Base-by-base conservation (phyloP, 139 green algal species). In the Spirogloea muscicola region DNA sequence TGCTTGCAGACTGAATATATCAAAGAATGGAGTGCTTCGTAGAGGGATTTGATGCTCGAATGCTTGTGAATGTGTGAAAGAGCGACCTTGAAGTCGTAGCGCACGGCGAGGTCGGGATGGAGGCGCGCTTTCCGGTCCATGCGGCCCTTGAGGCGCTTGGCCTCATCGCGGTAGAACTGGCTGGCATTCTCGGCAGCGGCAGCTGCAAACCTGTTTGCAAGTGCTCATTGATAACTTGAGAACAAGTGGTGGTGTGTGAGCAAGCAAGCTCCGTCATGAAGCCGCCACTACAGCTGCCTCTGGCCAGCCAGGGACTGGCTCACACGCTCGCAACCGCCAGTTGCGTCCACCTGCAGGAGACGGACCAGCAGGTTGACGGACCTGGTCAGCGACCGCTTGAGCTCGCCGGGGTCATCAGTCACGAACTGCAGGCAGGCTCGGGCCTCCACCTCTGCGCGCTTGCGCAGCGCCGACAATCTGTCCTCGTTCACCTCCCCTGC, bases 51-150 rank as follows among this genome's bases (percentile, higher is more conserved):
- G n/a, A n/a, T n/a, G n/a, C n/a, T n/a, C n/a, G n/a, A n/a, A n/a
- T n/a, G n/a, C n/a, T n/a, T n/a, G n/a, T n/a, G n/a, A n/a, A n/a
- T n/a, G n/a, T n/a, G n/a, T n/a, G n/a, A n/a, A n/a, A n/a, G n/a
- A n/a, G n/a, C n/a, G n/a, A 80, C 85, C 86, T 90, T 90, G 79
- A 90, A 90, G 42, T 77, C 80, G 27, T 82, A 69, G 25, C 85
- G 66, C 18, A 80, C 62, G 60, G 68, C 82, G 67, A 84, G 59
- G 13, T 89, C 85, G 2, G 77, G 62, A 0, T 81, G 66, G 16
- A 42, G 40, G 16, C 65, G 49, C 4, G 81, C 74, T 25, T 41
- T 59, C 59, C 81, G 61, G 13, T 84, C 65, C 31, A 89, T 68
- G 2, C 39, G 16, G 1, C 61, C 38, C 60, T 87, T 68, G 16